Evolutionary conservation across 1,284 basidiomycete species (phyloP).

Genomic region (Pisolithus thermaeus): DNA sequence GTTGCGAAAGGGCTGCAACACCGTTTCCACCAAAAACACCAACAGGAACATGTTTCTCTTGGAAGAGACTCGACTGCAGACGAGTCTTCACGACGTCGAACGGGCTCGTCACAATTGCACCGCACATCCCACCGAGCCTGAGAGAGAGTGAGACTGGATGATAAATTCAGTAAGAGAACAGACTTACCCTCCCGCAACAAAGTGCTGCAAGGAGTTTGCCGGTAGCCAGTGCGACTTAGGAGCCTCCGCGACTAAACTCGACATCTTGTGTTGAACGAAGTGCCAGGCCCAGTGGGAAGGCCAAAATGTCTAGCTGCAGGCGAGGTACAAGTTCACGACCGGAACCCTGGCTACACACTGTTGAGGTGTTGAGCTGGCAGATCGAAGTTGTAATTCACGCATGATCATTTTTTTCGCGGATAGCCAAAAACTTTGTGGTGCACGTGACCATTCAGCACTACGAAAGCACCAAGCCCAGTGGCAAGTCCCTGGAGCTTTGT

Average conservation of each 20-base stretch:
- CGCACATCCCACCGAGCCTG: conserved; percentile 96
- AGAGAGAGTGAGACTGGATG: conserved; percentile 2
- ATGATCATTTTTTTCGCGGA: neutral
- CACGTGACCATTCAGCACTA: too few species aligned
- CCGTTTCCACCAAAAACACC: conserved; percentile 37
- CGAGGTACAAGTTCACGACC: neutral
- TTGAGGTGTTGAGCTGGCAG: too few species aligned
- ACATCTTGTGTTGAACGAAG: neutral
- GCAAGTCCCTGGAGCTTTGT: too few species aligned
- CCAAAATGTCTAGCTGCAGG: too few species aligned
- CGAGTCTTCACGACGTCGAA: conserved; percentile 99
- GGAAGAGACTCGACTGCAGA: conserved; percentile 87
- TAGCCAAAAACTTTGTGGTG: neutral
- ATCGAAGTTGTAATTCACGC: too few species aligned
- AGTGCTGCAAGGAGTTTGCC: conserved; percentile 82
- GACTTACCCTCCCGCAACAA: conserved; percentile 83
- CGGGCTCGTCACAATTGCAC: conserved; percentile 93
- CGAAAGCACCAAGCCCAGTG: too few species aligned
- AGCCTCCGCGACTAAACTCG: conserved; percentile 4
- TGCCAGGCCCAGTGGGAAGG: neutral
- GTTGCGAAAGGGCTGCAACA: conserved; percentile 38
- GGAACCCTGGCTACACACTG: too few species aligned
- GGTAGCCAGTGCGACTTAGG: conserved; percentile 39
- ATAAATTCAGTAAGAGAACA: neutral
- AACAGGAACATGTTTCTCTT: conserved; percentile 47